These are phyloP conservation scores for Phytopythium oedochilum DNA, from an alignment of 352 stramenopile species.

Conservation along the genomic window DNA sequence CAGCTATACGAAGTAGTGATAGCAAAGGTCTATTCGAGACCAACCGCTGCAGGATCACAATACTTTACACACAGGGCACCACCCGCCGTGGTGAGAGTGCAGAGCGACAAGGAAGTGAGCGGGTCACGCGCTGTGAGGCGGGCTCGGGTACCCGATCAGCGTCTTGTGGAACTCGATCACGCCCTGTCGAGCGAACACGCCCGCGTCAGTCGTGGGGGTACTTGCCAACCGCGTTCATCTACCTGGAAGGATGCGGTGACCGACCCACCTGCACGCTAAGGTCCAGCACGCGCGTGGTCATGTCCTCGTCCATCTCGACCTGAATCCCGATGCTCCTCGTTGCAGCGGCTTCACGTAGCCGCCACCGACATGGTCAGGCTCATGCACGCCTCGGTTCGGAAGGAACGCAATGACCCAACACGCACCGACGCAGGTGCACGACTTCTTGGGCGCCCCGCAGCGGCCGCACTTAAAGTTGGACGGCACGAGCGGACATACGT, in stretches of 20 bases:
- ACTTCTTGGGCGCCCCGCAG: constrained; percentile 72
- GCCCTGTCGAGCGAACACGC: constrained; percentile 21
- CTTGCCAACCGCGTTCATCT: too few relatives aligned
- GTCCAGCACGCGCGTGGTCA: constrained; percentile 75
- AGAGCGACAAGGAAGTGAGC: too few relatives aligned
- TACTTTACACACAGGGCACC: constrained; percentile 1
- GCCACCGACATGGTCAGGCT: too few relatives aligned
- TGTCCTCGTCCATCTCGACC: constrained; percentile 76
- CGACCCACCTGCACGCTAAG: constrained; percentile 56
- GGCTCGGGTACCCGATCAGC: constrained; percentile 39
- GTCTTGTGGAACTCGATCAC: constrained; percentile 72
- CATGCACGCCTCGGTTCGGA: too few relatives aligned
- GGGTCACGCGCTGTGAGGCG: constrained; percentile 24
- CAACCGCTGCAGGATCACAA: background rate
- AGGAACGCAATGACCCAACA: too few relatives aligned
- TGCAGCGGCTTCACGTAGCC: constrained; percentile 34
- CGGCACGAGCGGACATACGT: constrained; percentile 78
- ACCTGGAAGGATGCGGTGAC: too few relatives aligned
- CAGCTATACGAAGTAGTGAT: background rate
- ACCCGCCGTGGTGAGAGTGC: too few relatives aligned
- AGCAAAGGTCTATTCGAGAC: background rate
- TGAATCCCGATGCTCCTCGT: constrained; percentile 69
- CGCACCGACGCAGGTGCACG: constrained; percentile 64
- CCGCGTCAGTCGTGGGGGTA: too few relatives aligned
- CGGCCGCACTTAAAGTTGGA: constrained; percentile 81